Evolutionary conservation across 2,329 filamentous ascomycete genomes (phyloP), one percentile per base, ranked within the genome.

Genomic region (Pyrenophora graminea): DNA sequence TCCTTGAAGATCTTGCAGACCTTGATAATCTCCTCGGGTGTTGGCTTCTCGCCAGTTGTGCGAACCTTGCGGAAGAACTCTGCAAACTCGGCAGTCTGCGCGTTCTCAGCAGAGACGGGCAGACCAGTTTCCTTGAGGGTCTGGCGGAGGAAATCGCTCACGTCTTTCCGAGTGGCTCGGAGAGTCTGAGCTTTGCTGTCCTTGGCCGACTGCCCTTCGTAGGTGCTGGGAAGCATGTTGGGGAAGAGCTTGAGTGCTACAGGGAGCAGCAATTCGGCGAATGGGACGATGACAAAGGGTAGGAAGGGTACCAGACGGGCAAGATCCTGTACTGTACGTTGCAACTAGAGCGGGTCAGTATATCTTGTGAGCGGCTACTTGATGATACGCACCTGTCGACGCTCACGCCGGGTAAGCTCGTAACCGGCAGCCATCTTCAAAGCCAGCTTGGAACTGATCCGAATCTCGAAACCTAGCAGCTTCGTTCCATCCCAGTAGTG

Each of bases 401-500:
- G 85, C 78, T 99, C 94, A 78, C 94, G 86, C 58, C 94, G 86
- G 52, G 90, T 97, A 59, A 99, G 85, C 76, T 99, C 94, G 77
- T 99, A 99, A 6, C 94, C 94, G 52, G 90, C 92, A 12, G 92
- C 91, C 94, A 99, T 99, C 80, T 97, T 97, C 73, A 97, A 75
- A 5, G 92, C 94, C 61, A 99, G 79, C 57, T 88, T 88, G 55
- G 89, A 90, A 74, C 93, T 97, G 72, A 99, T 99, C 75, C 81
- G 90, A 70, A 97, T 86, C 77, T 99, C 94, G 1, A 91, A 89
- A 18, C 88, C 92, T 62, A 99, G 80, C 67, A 99, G 81, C 77
- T 99, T 99, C 23, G 91, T 97, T 53, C 94, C 94, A 76, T 99
- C 94, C 93, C 94, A 97, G 78, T 99, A 99, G 74, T 99, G 94